Base-by-base conservation (phyloP, 2,329 filamentous ascomycete species). In the Aspergillus ruber region DNA sequence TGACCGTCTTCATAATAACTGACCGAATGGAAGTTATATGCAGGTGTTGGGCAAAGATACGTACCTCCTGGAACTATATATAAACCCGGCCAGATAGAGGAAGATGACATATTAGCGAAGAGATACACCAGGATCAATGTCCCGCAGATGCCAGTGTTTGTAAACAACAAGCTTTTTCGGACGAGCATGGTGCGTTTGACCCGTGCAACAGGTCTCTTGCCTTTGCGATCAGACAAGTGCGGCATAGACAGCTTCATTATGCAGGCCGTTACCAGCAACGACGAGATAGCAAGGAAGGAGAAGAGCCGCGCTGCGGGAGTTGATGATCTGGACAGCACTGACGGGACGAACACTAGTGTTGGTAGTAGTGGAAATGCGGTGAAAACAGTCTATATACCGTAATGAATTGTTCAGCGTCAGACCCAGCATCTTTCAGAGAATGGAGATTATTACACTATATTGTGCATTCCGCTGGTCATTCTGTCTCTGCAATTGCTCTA, bases 21-120 rank as follows among this genome's bases (percentile, higher is more conserved):
- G 12, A 15, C 3, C 21, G 27, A 20, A 29, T 10, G 18, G 2
- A 35, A 17, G 15, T 35, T n/a, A 17, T n/a, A 35, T n/a, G 33
- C 6, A 35, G n/a, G 6, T n/a, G n/a, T 35, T n/a, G 17, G 7
- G 33, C 10, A 29, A 4, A 2, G 32, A 33, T 17, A 60, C 67
- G 50, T 56, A 73, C 71, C 59, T 53, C 59, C 62, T 25, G 71
- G 71, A 36, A 71, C 55, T 33, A 69, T 40, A 51, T 65, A 71
- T 20, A 66, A 49, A 13, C 62, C 43, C 32, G 60, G 59, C 10
- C 57, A 55, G 36, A 56, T 52, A 17, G 49, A 50, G 32, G 48
- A 50, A 35, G 56, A 48, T 10, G 53, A 49, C 18, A 48, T 45
- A 13, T 50, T 47, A 10, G 48, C 44, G 20, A 61, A 53, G n/a